Base-by-base conservation (phyloP, 768 basidiomycete genomes). In the Leucocoprinus birnbaumii region DNA sequence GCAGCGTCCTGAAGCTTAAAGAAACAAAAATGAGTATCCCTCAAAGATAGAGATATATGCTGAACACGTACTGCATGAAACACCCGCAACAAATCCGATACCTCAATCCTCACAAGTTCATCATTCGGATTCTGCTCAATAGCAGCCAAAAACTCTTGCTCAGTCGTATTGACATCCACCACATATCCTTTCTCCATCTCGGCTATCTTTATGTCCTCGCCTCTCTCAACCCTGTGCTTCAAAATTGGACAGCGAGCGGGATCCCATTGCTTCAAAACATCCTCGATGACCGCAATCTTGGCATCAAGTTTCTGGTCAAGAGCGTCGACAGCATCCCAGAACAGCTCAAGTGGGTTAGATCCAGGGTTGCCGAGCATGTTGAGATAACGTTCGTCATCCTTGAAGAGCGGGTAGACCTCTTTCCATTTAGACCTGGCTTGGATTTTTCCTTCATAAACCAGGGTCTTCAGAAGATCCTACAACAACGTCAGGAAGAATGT, bases 281-380 rank as follows among this genome's bases (percentile, higher is more conserved):
- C 78, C 56, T 87, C 85, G 2, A 89, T 83, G 26, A 82, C 63
- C n/a, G 77, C 77, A 16, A 91, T 85, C 64, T 91, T 91, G 18
- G 79, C 79, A 58, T 94, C 93, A 16, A 96, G 80, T 59, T 85
- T 80, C 65, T 94, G 91, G 64, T 94, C 94, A 2, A 97, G 78
- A 40, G 75, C 78, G 68, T 99, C 97, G 43, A 97, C 87, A 9
- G 80, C 67, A 69, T 98, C 96, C 93, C 94, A 97, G 72, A 97
- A 98, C 3, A 98, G 80, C 63, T 99, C 97, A 26, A 99, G 79
- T 1, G 96, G 95, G 61, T 91, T 94, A 1, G 94, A 96, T 13
- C 97, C 97, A 7, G 91, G 91, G 62, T 89, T 91, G 14, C 97
- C 96, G 16, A 98, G 84, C 70, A 98, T 84, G 57, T 81, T 78